Conservation (phyloP, 108 stramenopile genomes). For the Skeletonema menzelii region DNA sequence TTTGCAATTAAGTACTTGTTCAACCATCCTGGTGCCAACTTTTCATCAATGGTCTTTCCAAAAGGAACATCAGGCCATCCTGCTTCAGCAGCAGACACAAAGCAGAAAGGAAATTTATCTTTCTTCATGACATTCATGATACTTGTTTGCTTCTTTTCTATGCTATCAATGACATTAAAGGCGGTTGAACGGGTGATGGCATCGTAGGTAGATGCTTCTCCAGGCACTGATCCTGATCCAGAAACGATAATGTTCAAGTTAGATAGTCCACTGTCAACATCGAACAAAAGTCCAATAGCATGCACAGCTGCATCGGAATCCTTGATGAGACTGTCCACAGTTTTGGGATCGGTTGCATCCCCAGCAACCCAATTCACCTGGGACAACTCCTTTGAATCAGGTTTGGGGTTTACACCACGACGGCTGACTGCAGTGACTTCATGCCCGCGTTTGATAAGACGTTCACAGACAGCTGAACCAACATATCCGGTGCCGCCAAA, state of each 20-base stretch:
- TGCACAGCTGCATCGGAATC: slow-evolving; percentile 59
- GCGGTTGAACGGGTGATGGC: slow-evolving; percentile 77
- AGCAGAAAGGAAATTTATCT: slow-evolving; percentile 64
- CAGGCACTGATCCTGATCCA: slow-evolving; percentile 75
- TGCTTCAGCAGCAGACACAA: slow-evolving; percentile 83
- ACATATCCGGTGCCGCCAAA: slow-evolving; percentile 63
- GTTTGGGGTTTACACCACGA: slow-evolving; percentile 55
- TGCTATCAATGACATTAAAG: slow-evolving; percentile 77
- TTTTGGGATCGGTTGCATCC: slow-evolving; percentile 51
- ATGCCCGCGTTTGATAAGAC: slow-evolving; percentile 48
- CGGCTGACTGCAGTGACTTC: slow-evolving; percentile 52
- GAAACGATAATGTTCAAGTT: slow-evolving; percentile 68
- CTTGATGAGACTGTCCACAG: slow-evolving; percentile 36
- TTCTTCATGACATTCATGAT: slow-evolving; percentile 40
- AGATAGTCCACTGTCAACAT: slow-evolving; percentile 71
- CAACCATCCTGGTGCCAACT: slow-evolving; percentile 78
- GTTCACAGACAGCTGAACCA: slow-evolving; percentile 59
- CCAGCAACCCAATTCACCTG: slow-evolving; percentile 56
- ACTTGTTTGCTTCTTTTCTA: slow-evolving; percentile 37
- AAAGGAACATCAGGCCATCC: slow-evolving; percentile 84
- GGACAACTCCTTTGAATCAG: slow-evolving; percentile 42
- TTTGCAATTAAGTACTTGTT: slow-evolving; percentile 72
- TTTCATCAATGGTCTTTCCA: slow-evolving; percentile 58
- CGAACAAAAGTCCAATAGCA: slow-evolving; percentile 72
- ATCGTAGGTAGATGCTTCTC: slow-evolving; percentile 74